Conservation (phyloP, 441 rosid genomes). For the Gossypium schwendimanii region DNA sequence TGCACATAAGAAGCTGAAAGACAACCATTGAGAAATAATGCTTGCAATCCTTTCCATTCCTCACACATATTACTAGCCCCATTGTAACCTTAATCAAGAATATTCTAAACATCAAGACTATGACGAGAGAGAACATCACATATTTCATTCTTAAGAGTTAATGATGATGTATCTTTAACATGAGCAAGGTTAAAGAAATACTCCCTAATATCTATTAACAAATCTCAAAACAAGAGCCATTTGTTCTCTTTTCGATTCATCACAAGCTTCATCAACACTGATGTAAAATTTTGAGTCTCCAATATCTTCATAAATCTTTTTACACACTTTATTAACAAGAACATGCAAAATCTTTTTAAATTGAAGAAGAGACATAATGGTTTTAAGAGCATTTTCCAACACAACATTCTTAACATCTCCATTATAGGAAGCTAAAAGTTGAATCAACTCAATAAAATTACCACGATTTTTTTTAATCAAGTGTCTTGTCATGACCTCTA, state of each 20-base stretch:
- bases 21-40: too few relatives aligned
- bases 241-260: not conserved
- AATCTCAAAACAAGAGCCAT: not conserved
- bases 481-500: not conserved
- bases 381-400: too few relatives aligned
- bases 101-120: not conserved
- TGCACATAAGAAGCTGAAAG: too few relatives aligned
- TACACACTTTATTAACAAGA: not conserved
- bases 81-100: not conserved
- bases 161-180: not conserved
- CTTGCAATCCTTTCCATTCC: not conserved
- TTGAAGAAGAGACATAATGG: too few relatives aligned
- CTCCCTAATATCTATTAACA: not conserved
- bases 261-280: not conserved
- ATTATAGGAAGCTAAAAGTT: too few relatives aligned
- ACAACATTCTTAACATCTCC: too few relatives aligned
- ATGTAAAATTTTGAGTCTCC: too few relatives aligned
- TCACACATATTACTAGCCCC: not conserved
- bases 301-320: not conserved
- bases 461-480: too few relatives aligned
- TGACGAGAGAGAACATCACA: not conserved
- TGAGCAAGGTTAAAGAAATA: not conserved
- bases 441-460: too few relatives aligned
- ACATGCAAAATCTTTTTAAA: too few relatives aligned
- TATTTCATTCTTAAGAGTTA: not conserved